Evolutionary conservation across 1,284 basidiomycete genomes (phyloP), one percentile per base, ranked within the genome.

Genomic region (Papiliotrema terrestris): DNA sequence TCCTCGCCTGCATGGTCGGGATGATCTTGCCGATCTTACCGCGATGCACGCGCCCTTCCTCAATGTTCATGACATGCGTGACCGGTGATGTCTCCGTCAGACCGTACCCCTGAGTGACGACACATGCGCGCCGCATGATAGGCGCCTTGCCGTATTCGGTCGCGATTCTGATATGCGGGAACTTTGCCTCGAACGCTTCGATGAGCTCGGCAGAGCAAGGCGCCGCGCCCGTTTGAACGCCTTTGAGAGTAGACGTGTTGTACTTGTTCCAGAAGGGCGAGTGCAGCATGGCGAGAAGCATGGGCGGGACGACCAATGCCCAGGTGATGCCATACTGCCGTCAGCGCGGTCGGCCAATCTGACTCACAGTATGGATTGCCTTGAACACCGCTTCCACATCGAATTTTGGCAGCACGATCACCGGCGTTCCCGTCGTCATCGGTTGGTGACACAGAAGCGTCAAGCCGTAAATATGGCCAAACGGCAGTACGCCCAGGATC

Each of bases 301-400:
- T 85, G 0, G 92, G 92, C 0, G 93, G 92, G 0, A 95, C 92
- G 42, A 94, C 80, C 8, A 91, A 77, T 0, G 81, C 68, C 38
- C 77, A 73, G 0, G 86, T 87, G 51, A 86, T 80, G 51, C 80
- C 82, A 77, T 88, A 89, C 60, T 80, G 80, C 60, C 85, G 80
- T 44, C 11, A n/a, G 50, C 15, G 11, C 9, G 17, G 42, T n/a
- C 11, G 14, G 22, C 37, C 43, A 13, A 38, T 35, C 89, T 2
- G 2, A 52, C 63, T 81, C 51, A 82, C 80, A 32, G 79, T 78
- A 68, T 88, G 86, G 63, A 90, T 91, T 26, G 80, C 75, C 9
- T 80, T 79, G 2, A 91, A 84, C 58, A 92, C 86, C 22, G 60
- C 45, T 8, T 62, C 62, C 50, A 74, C 71, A 38, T 72, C 71